Evolutionary conservation across 2,329 filamentous ascomycete species (phyloP).

Genomic region (Cadophora gregata): DNA sequence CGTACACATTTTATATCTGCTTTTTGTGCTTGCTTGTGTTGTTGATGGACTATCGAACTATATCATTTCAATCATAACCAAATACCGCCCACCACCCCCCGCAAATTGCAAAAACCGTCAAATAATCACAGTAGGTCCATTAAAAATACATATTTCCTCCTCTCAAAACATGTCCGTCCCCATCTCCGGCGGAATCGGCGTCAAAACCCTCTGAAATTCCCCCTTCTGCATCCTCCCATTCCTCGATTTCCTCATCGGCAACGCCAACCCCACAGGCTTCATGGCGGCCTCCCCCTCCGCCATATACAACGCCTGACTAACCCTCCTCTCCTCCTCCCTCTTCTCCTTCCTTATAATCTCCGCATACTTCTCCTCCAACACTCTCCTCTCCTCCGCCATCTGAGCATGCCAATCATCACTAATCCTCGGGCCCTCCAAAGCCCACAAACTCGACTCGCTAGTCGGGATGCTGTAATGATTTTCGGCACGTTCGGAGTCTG

Average conservation of each 20-base stretch:
- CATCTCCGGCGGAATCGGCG: slow-evolving; percentile 13
- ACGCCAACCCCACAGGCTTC: not conserved
- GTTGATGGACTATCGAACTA: no score
- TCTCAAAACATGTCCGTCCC: not conserved
- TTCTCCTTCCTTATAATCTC: not conserved
- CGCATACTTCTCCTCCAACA: not conserved
- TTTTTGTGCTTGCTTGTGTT: no score
- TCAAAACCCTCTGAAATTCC: slow-evolving; percentile 13
- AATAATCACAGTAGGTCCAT: no score
- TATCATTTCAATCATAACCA: no score
- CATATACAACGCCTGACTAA: not conserved
- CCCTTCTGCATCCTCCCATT: slow-evolving; percentile 7
- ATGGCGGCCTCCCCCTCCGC: not conserved
- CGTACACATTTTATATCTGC: no score
- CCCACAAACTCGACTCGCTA: slow-evolving; percentile 16
- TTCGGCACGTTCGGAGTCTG: not conserved
- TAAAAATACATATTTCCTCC: not conserved
- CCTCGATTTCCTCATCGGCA: slow-evolving; percentile 5
- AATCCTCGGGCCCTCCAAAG: slow-evolving; percentile 14
- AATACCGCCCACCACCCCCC: no score
- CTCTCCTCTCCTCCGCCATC: not conserved
- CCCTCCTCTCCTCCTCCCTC: not conserved
- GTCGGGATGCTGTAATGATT: not conserved
- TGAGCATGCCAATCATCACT: slow-evolving; percentile 20
- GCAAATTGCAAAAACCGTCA: no score